phyloP scores from a whole-genome alignment of 75 land plant species.

The Chamaecyparis obtusa region DNA sequence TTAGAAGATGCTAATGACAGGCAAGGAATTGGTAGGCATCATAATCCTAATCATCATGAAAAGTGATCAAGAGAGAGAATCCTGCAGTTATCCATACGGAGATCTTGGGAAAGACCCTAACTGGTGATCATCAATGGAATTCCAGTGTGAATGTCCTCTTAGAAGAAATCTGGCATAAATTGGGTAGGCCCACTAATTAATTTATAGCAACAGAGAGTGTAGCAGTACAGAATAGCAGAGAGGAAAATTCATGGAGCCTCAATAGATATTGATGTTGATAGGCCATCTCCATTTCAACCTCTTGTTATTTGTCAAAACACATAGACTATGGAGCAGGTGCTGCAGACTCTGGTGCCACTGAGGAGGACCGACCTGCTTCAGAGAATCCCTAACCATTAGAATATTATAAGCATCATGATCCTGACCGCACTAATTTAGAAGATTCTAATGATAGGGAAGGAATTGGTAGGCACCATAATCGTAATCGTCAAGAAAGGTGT shows the following conservation, averaged over 20 bases:
- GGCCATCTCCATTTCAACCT: not conserved
- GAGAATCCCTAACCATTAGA: not conserved
- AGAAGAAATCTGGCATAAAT: not conserved
- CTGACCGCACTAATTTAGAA: not conserved
- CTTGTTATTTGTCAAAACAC: not conserved
- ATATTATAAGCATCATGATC: not conserved
- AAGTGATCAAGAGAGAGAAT: not conserved
- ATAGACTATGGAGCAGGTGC: not conserved
- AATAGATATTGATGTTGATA: not conserved
- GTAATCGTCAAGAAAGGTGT: not conserved
- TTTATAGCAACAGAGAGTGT: not conserved
- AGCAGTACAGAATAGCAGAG: not conserved
- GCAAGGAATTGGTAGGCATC: not conserved
- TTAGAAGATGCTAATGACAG: not conserved
- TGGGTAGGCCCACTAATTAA: not conserved
- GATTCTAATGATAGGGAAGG: not conserved
- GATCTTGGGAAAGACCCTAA: not conserved
- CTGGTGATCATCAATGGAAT: not conserved
- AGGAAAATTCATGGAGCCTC: not conserved
- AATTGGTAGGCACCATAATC: not conserved
- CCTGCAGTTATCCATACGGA: not conserved
- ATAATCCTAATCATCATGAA: not conserved
- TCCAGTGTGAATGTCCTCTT: not conserved
- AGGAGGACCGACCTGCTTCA: not conserved
- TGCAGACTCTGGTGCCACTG: not conserved